phyloP scores from a whole-genome alignment of 306 rosid genomes.

The Cucurbita ficifolia region DNA sequence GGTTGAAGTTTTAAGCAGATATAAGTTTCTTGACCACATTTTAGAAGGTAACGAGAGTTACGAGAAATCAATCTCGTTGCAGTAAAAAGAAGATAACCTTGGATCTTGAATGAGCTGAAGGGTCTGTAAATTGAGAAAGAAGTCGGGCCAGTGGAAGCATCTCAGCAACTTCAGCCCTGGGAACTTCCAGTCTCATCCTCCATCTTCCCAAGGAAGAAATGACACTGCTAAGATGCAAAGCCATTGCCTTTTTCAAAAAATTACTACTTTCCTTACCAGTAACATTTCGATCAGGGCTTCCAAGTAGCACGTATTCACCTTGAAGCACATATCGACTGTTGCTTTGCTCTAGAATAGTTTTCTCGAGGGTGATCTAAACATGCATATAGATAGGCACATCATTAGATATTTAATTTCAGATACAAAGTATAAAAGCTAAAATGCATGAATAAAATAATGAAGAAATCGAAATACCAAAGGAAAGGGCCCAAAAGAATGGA shows the following conservation, averaged over 20 bases:
- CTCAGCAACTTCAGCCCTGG: conserved; percentile 80
- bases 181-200: conserved; percentile 90
- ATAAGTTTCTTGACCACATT: not conserved
- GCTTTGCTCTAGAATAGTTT: conserved; percentile 73
- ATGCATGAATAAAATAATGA: not conserved
- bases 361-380: conserved; percentile 78
- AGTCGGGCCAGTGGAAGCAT: conserved; percentile 95
- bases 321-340: conserved; percentile 88
- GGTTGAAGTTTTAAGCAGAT: not conserved
- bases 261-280: conserved; percentile 39
- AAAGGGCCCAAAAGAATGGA: not conserved
- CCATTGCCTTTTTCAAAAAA: conserved; percentile 37
- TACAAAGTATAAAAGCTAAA: not conserved
- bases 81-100: conserved; percentile 44
- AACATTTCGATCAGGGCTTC: conserved; percentile 43
- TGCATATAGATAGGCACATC: conserved; percentile 8
- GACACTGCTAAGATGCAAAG: conserved; percentile 65
- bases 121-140: conserved; percentile 74
- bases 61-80: conserved; percentile 3
- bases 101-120: conserved; percentile 75
- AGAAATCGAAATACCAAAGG: not conserved
- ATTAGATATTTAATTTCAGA: not conserved
- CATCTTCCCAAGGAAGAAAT: conserved; percentile 96
- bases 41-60: not conserved
- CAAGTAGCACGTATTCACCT: conserved; percentile 91